A percentile compares a stretch with the other conserved stretches of the same genome.
phyloP scores from a whole-genome alignment of 768 basidiomycete species.

The Sistotremastrum suecicum region DNA sequence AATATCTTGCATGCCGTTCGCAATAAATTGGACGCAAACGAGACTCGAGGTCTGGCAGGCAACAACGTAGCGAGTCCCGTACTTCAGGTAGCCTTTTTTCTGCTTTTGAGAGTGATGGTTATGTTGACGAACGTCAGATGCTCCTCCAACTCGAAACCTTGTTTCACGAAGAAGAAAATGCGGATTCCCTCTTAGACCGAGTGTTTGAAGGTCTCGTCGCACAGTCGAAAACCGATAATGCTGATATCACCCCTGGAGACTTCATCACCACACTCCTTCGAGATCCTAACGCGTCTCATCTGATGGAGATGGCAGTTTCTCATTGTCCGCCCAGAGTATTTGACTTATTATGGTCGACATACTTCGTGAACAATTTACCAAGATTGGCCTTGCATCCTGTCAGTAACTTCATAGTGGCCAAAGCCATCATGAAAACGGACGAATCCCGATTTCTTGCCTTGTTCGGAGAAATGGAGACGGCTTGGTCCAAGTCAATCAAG shows the following conservation, averaged over 20 bases:
- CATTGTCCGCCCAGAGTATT: slow-evolving; percentile 51
- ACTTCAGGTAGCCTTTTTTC: slow-evolving; percentile 38
- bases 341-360: slow-evolving; percentile 54
- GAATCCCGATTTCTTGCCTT: slow-evolving; percentile 17
- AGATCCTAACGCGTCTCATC: slow-evolving; percentile 79
- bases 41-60: slow-evolving; percentile 62
- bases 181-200: slow-evolving; percentile 69
- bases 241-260: slow-evolving; percentile 30
- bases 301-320: slow-evolving; percentile 68
- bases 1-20: slow-evolving; percentile 38
- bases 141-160: slow-evolving; percentile 73
- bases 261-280: slow-evolving; percentile 72
- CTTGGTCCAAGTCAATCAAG: slow-evolving; percentile 31
- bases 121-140: slow-evolving; percentile 33
- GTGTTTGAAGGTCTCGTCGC: slow-evolving; percentile 66
- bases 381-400: slow-evolving; percentile 77
- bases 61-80: slow-evolving; percentile 67
- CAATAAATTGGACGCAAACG: slow-evolving; percentile 45
- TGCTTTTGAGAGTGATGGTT: slow-evolving; percentile 3
- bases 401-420: slow-evolving; percentile 87
- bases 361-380: slow-evolving; percentile 58
- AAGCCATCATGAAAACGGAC: slow-evolving; percentile 46
- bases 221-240: slow-evolving; percentile 33
- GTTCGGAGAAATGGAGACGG: slow-evolving; percentile 33
- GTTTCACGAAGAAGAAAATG: slow-evolving; percentile 37